A percentile compares a stretch with the other conserved stretches of the same genome.
These are phyloP conservation scores for Spiromastix sp. DNA, from an alignment of 2,329 filamentous ascomycete species.

Conservation along the genomic window DNA sequence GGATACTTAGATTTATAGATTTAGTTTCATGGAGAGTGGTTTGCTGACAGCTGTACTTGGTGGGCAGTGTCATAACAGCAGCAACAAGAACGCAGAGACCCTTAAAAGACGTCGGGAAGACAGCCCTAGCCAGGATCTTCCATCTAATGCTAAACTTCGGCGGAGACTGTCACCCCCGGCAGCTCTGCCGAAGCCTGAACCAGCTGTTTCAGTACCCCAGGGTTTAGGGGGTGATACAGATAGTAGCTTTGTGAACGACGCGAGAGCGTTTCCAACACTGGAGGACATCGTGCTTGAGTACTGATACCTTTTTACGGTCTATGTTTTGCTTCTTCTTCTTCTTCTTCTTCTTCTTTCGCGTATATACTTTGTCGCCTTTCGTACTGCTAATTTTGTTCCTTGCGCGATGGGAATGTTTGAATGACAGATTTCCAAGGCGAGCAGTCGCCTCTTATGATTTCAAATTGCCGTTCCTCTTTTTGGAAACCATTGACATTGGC, in stretches of 20 bases:
- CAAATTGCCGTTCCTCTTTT: too few relatives aligned
- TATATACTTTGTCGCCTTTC: slow-evolving; percentile 1
- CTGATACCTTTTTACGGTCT: slow-evolving; percentile 6
- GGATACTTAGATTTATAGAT: background rate
- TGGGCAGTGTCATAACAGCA: slow-evolving; percentile 57
- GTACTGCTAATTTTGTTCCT: too few relatives aligned
- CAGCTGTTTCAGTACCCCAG: too few relatives aligned
- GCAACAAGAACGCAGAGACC: slow-evolving; percentile 60
- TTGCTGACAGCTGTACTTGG: too few relatives aligned
- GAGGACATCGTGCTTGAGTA: slow-evolving; percentile 4
- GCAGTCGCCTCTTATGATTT: too few relatives aligned
- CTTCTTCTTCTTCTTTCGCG: background rate
- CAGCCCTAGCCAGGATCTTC: slow-evolving; percentile 39
- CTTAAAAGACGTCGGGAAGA: slow-evolving; percentile 58
- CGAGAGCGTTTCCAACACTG: slow-evolving; percentile 6
- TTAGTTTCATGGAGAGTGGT: slow-evolving; percentile 6
- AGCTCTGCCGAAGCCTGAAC: slow-evolving; percentile 3
- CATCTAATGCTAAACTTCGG: slow-evolving; percentile 16
- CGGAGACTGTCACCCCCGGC: background rate
- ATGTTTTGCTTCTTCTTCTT: slow-evolving; percentile 4
- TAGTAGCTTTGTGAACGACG: background rate
- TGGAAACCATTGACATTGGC: too few relatives aligned
- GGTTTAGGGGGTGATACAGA: background rate
- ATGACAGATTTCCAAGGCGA: too few relatives aligned
- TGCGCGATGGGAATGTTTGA: too few relatives aligned